A percentile compares a stretch with the other conserved stretches of the same genome.
Conservation (phyloP, 495 filamentous ascomycete species). For the Aspergillus baeticus region DNA sequence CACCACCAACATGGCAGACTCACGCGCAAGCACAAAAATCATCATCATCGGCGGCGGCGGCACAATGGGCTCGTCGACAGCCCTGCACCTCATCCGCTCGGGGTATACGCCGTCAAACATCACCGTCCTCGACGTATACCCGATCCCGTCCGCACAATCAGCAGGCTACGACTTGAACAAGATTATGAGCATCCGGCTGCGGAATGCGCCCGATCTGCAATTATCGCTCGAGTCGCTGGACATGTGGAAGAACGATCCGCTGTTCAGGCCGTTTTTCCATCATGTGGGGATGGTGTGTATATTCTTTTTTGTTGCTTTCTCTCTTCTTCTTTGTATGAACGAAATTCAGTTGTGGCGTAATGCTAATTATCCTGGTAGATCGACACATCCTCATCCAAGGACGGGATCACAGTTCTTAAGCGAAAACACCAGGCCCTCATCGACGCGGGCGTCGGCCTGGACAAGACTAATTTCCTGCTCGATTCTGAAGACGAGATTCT, state of each 20-base stretch:
- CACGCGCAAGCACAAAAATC: conserved; percentile 1
- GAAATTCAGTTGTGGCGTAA: background rate
- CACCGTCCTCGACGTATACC: conserved; percentile 1
- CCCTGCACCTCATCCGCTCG: conserved; percentile 1
- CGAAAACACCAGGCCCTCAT: background rate
- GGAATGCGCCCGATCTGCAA: conserved; percentile 1
- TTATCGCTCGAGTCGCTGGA: conserved; percentile 1
- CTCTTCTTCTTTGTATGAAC: background rate
- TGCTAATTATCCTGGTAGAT: background rate
- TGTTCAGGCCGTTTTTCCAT: conserved; percentile 5
- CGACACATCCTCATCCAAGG: background rate
- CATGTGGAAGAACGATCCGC: conserved; percentile 5
- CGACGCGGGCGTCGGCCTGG: background rate
- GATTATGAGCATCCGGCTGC: conserved; percentile 7
- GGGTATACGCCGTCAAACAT: conserved; percentile 6
- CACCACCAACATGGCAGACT: background rate
- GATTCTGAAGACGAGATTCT: conserved; percentile 1
- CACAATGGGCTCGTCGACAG: conserved; percentile 3
- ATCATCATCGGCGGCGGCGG: conserved; percentile 4
- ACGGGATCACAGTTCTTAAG: background rate
- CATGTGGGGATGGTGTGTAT: conserved; percentile 1
- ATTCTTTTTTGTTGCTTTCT: background rate
- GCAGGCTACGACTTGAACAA: conserved; percentile 4
- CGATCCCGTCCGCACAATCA: background rate
- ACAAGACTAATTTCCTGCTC: conserved; percentile 1